These are phyloP conservation scores for Pulchroboletus neoregius DNA, from an alignment of 1,284 basidiomycete species.

Conservation along the genomic window DNA sequence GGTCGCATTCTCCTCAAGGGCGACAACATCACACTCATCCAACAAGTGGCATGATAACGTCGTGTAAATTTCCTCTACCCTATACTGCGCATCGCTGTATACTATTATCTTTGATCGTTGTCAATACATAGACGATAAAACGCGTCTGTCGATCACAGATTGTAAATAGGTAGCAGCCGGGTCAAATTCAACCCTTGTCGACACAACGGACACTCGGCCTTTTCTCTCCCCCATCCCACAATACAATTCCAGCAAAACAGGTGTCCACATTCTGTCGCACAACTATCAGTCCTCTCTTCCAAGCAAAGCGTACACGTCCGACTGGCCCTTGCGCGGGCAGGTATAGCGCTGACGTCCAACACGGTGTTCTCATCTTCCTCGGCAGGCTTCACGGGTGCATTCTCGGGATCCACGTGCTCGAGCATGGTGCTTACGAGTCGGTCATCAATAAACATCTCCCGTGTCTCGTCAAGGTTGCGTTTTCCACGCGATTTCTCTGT, in stretches of 20 bases:
- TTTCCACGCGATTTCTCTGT: slow-evolving; percentile 33
- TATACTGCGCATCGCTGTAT: slow-evolving; percentile 17
- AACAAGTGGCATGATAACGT: slow-evolving; percentile 50
- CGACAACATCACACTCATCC: slow-evolving; percentile 94
- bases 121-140: slow-evolving; percentile 7
- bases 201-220: slow-evolving; percentile 87
- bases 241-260: slow-evolving; percentile 95
- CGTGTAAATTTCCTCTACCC: slow-evolving; percentile 17
- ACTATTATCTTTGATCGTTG: slow-evolving; percentile 13
- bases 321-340: slow-evolving; percentile 49
- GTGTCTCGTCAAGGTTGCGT: slow-evolving; percentile 31
- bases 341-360: slow-evolving; percentile 54
- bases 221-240: slow-evolving; percentile 84
- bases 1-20: slow-evolving; percentile 93
- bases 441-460: slow-evolving; percentile 62
- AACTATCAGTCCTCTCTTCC: slow-evolving; percentile 75
- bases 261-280: slow-evolving; percentile 92
- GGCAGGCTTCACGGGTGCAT: slow-evolving; percentile 49
- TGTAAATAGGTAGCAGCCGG: slow-evolving; percentile 78
- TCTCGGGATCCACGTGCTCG: slow-evolving; percentile 49
- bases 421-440: slow-evolving; percentile 59
- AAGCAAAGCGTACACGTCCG: slow-evolving; percentile 85
- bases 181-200: slow-evolving; percentile 74
- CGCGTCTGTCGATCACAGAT: slow-evolving; percentile 49
- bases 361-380: slow-evolving; percentile 68